Percentiles rank a stretch among this genome's conserved stretches.
These are phyloP conservation scores for Eucalyptus rudis DNA, from an alignment of 345 rosid genomes.

Conservation along the genomic window DNA sequence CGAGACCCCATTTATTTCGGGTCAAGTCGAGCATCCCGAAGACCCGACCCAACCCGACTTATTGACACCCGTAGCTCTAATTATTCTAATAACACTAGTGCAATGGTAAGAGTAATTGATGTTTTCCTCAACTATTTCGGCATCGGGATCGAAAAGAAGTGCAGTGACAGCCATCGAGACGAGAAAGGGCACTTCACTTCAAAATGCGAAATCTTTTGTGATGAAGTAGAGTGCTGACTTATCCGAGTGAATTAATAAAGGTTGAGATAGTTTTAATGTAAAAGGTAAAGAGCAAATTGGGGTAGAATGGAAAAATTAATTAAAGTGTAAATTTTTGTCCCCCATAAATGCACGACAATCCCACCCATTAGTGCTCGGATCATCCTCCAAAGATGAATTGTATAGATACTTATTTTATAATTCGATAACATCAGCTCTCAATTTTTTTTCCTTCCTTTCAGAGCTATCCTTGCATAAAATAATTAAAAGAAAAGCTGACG, in stretches of 20 bases:
- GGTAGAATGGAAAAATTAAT: neutral
- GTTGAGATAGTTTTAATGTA: neutral
- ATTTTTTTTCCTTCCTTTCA: neutral
- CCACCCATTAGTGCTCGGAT: neutral
- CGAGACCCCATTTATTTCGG: no score
- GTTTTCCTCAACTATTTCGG: neutral
- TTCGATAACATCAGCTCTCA: neutral
- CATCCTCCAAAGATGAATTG: neutral
- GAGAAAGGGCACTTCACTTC: neutral
- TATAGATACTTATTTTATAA: neutral
- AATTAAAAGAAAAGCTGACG: neutral
- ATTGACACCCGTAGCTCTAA: no score
- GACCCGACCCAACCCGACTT: rapidly evolving
- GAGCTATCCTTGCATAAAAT: neutral
- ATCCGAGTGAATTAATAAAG: neutral
- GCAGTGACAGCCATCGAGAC: neutral
- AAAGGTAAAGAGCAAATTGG: neutral
- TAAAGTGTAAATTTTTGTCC: neutral
- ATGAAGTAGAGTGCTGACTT: neutral
- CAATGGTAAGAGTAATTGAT: neutral
- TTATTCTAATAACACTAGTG: rapidly evolving
- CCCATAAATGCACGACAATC: neutral
- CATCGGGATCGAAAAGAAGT: neutral
- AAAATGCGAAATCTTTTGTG: neutral
- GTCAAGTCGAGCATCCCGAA: no score